Evolutionary conservation across 2,329 filamentous ascomycete genomes (phyloP), one percentile per base, ranked within the genome.

Genomic region (Penicillium sp.): DNA sequence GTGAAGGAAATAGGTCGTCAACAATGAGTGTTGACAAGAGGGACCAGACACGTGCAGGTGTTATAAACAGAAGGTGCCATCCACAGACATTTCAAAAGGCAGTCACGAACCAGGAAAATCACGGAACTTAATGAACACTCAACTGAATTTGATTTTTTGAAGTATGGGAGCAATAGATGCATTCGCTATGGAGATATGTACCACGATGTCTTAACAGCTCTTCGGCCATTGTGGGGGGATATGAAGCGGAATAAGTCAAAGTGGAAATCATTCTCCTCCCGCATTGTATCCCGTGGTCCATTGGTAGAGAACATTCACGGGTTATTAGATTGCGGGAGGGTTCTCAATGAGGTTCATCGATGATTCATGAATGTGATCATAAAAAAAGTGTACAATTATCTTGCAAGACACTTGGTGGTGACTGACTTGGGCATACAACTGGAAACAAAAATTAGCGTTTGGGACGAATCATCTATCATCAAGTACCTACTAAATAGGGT

Each of bases 401-500:
- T 75, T 65, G 46, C 78, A 74, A 67, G 87, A 67, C 85, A 77
- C 66, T 81, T 84, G 55, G 84, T 77, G 43, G 83, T 86, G 45
- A 86, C 83, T 52, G 81, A 78, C 72, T 83, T 88, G 1, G 90
- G 90, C 82, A 92, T 86, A 72, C 88, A 92, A 68, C 81, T 83
- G 32, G 21, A 36, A 32, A 13, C 6, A 42, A 1, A 32, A 21
- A 55, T 69, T 60, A 69, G 61, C 44, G 47, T 49, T 57, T 24
- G 24, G 16, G 16, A 29, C 24, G 10, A 10, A 18, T 6, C 21
- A 41, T 18, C 14, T 14, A 1, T 13, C 31, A 3, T n/a, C 5
- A 8, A 7, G 36, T 36, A 74, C 81, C 78, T 77, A 89, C 86
- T 97, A 99, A 42, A 90, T 84, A 31, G 94, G 90, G 72, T 99